Conservation (phyloP, 1,284 basidiomycete genomes). For the Laetiporus sulphureus region DNA sequence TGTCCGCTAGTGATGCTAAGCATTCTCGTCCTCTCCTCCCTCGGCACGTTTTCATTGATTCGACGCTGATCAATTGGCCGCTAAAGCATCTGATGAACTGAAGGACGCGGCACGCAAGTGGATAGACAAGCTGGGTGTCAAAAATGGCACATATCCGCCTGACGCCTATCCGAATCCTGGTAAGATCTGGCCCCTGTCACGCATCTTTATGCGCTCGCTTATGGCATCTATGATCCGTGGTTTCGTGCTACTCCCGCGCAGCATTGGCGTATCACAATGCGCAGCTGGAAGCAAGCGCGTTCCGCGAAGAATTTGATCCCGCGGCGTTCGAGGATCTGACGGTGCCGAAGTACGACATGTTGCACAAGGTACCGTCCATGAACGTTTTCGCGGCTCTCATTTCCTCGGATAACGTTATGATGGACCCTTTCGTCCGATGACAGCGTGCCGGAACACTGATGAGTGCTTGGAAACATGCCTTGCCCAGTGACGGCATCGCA, state of each 20-base stretch:
- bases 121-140: constrained; percentile 76
- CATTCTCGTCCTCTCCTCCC: neutral
- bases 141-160: constrained; percentile 76
- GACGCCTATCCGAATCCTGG: constrained; percentile 92
- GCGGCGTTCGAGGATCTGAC: constrained; percentile 77
- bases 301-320: constrained; percentile 80
- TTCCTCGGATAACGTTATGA: too few relatives aligned
- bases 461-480: constrained; percentile 64
- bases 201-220: too few relatives aligned
- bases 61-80: constrained; percentile 1
- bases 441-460: constrained; percentile 75
- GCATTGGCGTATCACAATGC: constrained; percentile 83
- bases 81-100: constrained; percentile 60
- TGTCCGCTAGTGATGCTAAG: neutral
- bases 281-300: constrained; percentile 87
- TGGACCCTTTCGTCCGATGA: too few relatives aligned
- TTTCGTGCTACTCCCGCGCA: too few relatives aligned
- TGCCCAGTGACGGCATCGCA: constrained; percentile 62
- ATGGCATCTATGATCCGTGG: too few relatives aligned
- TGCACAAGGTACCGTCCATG: constrained; percentile 59
- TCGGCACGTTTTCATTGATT: neutral
- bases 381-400: constrained; percentile 1
- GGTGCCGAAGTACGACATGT: constrained; percentile 68
- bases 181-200: constrained; percentile 29
- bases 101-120: constrained; percentile 66